phyloP scores from a whole-genome alignment of 805 yeast genomes.

The Sugiyamaella smithiae region DNA sequence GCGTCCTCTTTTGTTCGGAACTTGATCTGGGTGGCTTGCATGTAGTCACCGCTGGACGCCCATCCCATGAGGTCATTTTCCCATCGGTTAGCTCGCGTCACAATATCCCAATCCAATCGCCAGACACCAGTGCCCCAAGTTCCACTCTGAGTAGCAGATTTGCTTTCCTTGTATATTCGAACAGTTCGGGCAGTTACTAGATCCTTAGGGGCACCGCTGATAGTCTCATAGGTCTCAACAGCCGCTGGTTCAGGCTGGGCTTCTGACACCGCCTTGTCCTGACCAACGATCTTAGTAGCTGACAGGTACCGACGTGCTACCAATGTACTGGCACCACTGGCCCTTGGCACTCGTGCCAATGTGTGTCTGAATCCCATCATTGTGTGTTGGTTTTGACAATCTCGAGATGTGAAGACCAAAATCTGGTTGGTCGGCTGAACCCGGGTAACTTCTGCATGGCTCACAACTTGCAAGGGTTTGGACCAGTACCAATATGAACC shows the following conservation, averaged over 20 bases:
- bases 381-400: too few relatives aligned
- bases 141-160: constrained; percentile 81
- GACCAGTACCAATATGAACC: too few relatives aligned
- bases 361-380: background rate
- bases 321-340: background rate
- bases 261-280: background rate
- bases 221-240: constrained; percentile 40
- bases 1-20: constrained; percentile 78
- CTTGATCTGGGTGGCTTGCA: constrained; percentile 72
- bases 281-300: background rate
- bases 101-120: constrained; percentile 82
- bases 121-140: constrained; percentile 45
- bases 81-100: constrained; percentile 78
- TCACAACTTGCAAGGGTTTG: too few relatives aligned
- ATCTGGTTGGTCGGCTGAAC: background rate
- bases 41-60: constrained; percentile 73
- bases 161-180: constrained; percentile 71
- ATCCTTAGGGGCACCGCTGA: constrained; percentile 77
- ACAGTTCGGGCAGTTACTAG: constrained; percentile 60
- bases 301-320: background rate
- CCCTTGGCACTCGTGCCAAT: background rate
- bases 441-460: constrained; percentile 1
- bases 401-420: too few relatives aligned
- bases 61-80: constrained; percentile 87
- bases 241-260: background rate